Base-by-base conservation (phyloP, 2,329 filamentous ascomycete species). In the Colletotrichum costaricense region DNA sequence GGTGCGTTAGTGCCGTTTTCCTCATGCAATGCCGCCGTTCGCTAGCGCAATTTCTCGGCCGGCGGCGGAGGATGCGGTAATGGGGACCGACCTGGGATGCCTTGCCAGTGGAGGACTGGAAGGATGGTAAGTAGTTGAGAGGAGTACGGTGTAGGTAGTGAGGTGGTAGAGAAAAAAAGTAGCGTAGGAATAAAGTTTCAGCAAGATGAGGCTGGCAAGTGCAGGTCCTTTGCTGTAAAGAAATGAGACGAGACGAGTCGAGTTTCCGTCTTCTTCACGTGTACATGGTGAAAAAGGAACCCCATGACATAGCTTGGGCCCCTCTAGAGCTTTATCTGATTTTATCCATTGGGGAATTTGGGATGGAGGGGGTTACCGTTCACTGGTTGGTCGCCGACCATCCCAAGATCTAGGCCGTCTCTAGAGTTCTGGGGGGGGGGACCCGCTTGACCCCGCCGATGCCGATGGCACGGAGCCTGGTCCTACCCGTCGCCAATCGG, bases 311-410 rank as follows among this genome's bases (percentile, higher is more conserved):
- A 38, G 49, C 55, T 26, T n/a, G 33, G 11, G 35, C 24, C 68
- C 46, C 58, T 63, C 54, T 14, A 26, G 30, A 71, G 63, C 56
- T 62, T 42, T 28, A 35, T 38, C 63, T 62, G 68, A 24, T 49
- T 11, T 3, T 2, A 65, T 38, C 6, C 19, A 55, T 63, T 49
- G 28, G n/a, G 8, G 38, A 42, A 42, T 19, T 55, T 49, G 28
- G n/a, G 8, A 55, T 24, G 62, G 42, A 46, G 42, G 33, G 26
- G 9, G 4, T 30, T 30, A 4, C 28, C 46, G 62, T 12, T 8
- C 42, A 14, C 46, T 73, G 59, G 70, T 69, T 64, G 66, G 70
- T 69, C 66, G 64, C 66, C 33, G 66, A 55, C 42, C 69, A 63
- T 69, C 64, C 52, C 38, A 59, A 55, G 54, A 58, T 65, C 54